phyloP scores from a whole-genome alignment of 208 protist genomes.

The Strigomonas culicis region DNA sequence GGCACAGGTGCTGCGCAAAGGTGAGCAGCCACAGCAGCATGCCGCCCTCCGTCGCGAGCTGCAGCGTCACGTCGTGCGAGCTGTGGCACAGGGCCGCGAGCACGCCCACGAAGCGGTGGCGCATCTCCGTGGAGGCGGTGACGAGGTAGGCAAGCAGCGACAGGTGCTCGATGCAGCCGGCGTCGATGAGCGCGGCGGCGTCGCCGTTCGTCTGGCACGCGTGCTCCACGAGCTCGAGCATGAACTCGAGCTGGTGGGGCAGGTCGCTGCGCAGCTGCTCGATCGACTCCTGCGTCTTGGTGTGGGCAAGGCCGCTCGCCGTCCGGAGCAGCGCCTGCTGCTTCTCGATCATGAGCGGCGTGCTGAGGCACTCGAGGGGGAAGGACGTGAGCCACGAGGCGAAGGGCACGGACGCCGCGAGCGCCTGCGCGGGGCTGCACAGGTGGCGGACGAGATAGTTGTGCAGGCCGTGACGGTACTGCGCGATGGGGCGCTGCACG shows the following conservation, averaged over 20 bases:
- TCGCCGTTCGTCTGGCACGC: slow-evolving; percentile 71
- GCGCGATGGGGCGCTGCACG: slow-evolving; percentile 39
- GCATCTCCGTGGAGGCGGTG: slow-evolving; percentile 45
- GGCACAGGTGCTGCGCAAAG: slow-evolving; percentile 54
- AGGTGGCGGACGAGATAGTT: slow-evolving; percentile 76
- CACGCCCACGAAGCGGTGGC: slow-evolving; percentile 36
- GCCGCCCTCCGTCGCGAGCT: slow-evolving; percentile 42
- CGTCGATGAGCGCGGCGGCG: slow-evolving; percentile 54
- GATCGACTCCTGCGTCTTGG: slow-evolving; percentile 24
- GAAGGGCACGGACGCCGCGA: slow-evolving; percentile 60
- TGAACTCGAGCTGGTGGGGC: slow-evolving; percentile 68
- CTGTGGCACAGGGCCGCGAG: slow-evolving; percentile 42
- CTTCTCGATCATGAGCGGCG: slow-evolving; percentile 76
- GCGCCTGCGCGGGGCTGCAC: slow-evolving; percentile 34
- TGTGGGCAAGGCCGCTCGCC: slow-evolving; percentile 5
- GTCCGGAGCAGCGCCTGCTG: slow-evolving; percentile 36
- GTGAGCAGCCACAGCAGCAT: slow-evolving; percentile 59
- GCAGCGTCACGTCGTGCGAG: slow-evolving; percentile 40
- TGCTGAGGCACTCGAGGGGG: slow-evolving; percentile 59
- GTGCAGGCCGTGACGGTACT: slow-evolving; percentile 58
- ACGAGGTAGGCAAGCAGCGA: slow-evolving; percentile 67
- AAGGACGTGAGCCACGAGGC: slow-evolving; percentile 49
- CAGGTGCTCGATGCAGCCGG: slow-evolving; percentile 41
- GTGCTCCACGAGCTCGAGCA: slow-evolving; percentile 43
- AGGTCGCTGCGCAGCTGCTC: slow-evolving; percentile 40